Evolutionary conservation across 2,329 filamentous ascomycete species (phyloP).

Genomic region (Hymenotorrendiella dingleyae): DNA sequence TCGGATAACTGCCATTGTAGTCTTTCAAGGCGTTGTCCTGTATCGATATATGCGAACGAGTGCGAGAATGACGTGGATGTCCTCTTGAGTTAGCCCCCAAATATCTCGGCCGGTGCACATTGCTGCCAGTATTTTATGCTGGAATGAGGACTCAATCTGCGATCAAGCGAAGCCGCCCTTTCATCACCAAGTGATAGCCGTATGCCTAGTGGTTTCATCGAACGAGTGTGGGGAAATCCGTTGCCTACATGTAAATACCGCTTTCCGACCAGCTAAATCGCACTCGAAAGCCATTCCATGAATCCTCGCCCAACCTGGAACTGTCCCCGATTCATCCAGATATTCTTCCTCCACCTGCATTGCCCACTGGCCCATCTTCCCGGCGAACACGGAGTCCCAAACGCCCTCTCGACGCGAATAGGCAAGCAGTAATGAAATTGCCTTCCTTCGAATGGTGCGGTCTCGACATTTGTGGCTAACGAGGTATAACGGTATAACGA

Average conservation of each 20-base stretch:
- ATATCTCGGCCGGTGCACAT: no score
- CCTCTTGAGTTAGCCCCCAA: no score
- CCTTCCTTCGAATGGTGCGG: constrained; percentile 47
- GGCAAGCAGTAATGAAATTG: constrained; percentile 52
- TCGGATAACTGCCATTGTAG: no score
- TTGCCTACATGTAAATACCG: constrained; percentile 3
- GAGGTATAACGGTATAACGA: constrained; percentile 57
- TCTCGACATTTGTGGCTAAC: constrained; percentile 59
- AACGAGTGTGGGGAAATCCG: background rate
- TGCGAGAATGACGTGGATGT: no score
- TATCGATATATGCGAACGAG: no score
- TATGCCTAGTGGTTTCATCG: background rate
- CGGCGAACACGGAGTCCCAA: constrained; percentile 35
- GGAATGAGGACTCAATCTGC: no score
- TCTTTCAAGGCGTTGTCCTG: no score
- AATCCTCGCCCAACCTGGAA: constrained; percentile 17
- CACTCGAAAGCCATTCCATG: constrained; percentile 4
- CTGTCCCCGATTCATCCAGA: constrained; percentile 7
- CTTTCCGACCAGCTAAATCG: background rate
- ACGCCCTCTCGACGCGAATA: constrained; percentile 57
- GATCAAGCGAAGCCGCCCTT: no score
- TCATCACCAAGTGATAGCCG: constrained; percentile 3
- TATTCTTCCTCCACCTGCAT: constrained; percentile 17
- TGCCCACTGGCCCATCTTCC: constrained; percentile 14
- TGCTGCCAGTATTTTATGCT: no score